Evolutionary conservation across 257 asterid species (phyloP), one percentile per base, ranked within the genome.

Genomic region (Osmanthus fragrans): DNA sequence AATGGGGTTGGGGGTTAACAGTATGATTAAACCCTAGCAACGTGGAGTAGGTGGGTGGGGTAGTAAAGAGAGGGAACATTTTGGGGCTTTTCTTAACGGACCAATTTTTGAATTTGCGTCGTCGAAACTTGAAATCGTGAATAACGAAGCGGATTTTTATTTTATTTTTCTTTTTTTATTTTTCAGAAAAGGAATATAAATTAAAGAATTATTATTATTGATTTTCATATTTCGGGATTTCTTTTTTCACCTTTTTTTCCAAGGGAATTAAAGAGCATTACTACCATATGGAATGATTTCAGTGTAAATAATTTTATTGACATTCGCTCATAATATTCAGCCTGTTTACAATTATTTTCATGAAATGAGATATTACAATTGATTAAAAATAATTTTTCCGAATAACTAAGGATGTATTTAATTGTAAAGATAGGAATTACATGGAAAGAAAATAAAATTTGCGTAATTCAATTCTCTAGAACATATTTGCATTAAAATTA

Each of bases 31-130:
- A 72, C 85, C 90, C 88, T 82, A 77, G 34, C 32, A 23, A 49
- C 29, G 32, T 47, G 36, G 80, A 64, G 70, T 18, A 19, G 69
- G 67, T 42, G 77, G 73, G 58, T 21, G 27, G 49, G 29, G 16
- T 11, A 10, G 33, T 74, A 21, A 49, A 63, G 73, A 76, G 82
- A 77, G 79, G 80, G 83, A 80, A 76, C 37, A 27, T 67, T 37
- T 71, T 70, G 70, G 77, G 76, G 77, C 77, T 49, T 34, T 21
- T 63, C 0, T 34, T 12, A 86, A 86, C 90, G 90, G 88, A 82
- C 64, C 84, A 84, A 67, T 82, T 58, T 86, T 86, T 82, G 83
- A 86, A 84, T 83, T 81, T 77, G n/a, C 71, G 68, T 27, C 29
- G 54, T 56, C 9, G 29, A 56, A 56, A 21, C 8, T 56, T 21